These are phyloP conservation scores for Lagenidium sp. DNA, from an alignment of 352 stramenopile genomes.

Conservation along the genomic window DNA sequence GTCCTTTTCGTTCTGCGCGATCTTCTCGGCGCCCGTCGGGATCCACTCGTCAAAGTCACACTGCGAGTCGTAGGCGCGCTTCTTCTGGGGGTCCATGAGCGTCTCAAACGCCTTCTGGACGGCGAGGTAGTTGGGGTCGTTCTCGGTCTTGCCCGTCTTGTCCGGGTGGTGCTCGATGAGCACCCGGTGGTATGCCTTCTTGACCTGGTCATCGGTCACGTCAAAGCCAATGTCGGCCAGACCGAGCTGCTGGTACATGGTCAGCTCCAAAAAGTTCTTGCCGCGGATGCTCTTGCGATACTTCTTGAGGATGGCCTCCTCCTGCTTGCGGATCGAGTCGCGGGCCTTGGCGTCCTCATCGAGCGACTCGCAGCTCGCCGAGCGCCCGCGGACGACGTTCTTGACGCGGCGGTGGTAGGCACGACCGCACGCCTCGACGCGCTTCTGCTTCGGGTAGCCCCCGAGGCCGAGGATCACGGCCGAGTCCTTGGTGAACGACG, in stretches of 20 bases:
- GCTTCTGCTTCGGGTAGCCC: constrained; percentile 71
- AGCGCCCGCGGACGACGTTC: constrained; percentile 66
- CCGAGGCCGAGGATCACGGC: constrained; percentile 46
- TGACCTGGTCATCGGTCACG: constrained; percentile 76
- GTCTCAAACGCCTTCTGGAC: constrained; percentile 80
- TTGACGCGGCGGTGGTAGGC: constrained; percentile 66
- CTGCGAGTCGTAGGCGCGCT: constrained; percentile 78
- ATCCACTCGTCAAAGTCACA: constrained; percentile 85
- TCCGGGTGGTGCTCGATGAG: constrained; percentile 84
- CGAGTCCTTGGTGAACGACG: constrained; percentile 36
- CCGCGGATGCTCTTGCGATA: constrained; percentile 74
- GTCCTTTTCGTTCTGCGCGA: constrained; percentile 51
- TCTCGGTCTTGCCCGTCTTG: constrained; percentile 86
- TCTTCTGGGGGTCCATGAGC: constrained; percentile 75
- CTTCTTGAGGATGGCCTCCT: constrained; percentile 62
- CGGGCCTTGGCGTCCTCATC: constrained; percentile 54
- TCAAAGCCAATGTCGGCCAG: constrained; percentile 69
- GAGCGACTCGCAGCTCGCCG: constrained; percentile 63
- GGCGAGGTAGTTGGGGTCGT: constrained; percentile 84
- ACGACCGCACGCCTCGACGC: constrained; percentile 60
- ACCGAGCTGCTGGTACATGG: constrained; percentile 83
- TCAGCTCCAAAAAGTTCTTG: constrained; percentile 78
- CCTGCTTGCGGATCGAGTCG: constrained; percentile 52
- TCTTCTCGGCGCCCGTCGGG: constrained; percentile 65
- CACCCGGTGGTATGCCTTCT: constrained; percentile 85